phyloP scores from a whole-genome alignment of 2,329 filamentous ascomycete genomes.

The Curvularia lunata region DNA sequence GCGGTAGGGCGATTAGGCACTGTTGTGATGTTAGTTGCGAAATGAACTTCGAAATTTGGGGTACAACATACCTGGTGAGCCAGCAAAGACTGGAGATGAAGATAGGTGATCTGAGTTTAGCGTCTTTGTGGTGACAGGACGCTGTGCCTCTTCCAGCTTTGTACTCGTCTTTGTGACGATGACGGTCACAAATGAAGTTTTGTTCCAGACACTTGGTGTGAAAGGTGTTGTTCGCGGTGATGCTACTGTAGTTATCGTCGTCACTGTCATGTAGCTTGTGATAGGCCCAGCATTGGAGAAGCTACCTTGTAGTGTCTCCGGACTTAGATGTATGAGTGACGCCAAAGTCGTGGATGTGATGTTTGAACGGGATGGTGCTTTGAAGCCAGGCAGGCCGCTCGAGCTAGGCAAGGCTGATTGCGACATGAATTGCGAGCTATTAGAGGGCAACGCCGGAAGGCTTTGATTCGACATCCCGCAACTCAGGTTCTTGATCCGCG shows the following conservation, averaged over 20 bases:
- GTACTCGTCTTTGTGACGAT: constrained; percentile 4
- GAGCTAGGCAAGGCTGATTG: not conserved
- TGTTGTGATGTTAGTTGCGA: not conserved
- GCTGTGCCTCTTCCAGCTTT: not conserved
- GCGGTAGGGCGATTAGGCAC: not conserved
- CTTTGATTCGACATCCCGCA: constrained; percentile 18
- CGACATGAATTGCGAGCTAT: not conserved
- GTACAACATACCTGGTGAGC: not conserved
- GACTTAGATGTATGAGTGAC: not conserved
- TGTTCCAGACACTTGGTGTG: not conserved
- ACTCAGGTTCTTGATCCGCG: constrained; percentile 30
- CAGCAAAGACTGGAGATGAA: not conserved
- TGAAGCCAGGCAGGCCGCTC: not conserved
- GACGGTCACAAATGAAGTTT: not conserved
- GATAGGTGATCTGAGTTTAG: not conserved
- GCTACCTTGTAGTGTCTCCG: not conserved
- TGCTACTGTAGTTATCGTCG: not conserved
- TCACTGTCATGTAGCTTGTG: constrained; percentile 11
- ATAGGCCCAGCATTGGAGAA: not conserved
- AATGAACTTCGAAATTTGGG: not conserved
- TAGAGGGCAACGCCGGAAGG: not conserved
- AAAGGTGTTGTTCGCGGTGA: constrained; percentile 6
- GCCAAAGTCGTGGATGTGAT: not conserved
- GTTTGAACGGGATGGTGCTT: not conserved
- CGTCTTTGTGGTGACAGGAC: not conserved